These are phyloP conservation scores for Xerocomus amazonicus DNA, from an alignment of 1,284 basidiomycete species.

Conservation along the genomic window DNA sequence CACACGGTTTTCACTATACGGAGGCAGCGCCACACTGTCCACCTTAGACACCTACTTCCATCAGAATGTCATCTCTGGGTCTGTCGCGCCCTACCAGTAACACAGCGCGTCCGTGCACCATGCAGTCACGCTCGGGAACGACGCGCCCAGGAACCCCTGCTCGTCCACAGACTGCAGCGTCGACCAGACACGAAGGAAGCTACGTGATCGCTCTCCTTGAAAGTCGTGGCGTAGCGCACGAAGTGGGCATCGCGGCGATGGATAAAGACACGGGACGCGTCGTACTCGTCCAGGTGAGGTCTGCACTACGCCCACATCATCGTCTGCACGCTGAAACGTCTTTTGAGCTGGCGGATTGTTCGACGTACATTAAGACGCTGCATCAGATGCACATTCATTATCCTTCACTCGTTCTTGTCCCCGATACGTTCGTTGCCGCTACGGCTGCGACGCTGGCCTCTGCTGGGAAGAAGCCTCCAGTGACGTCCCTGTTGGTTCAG, in stretches of 20 bases:
- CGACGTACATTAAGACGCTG: slow-evolving; percentile 83
- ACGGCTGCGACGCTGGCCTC: slow-evolving; percentile 45
- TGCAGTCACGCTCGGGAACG: slow-evolving; percentile 47
- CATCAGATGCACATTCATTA: slow-evolving; percentile 80
- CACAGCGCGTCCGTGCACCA: slow-evolving; percentile 37
- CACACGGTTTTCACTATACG: slow-evolving; percentile 17
- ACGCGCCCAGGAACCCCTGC: slow-evolving; percentile 54
- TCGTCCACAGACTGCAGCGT: slow-evolving; percentile 60
- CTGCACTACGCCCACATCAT: not conserved
- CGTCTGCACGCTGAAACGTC: not conserved
- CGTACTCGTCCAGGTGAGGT: slow-evolving; percentile 62
- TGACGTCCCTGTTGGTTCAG: slow-evolving; percentile 64
- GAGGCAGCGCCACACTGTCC: too few species aligned
- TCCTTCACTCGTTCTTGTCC: slow-evolving; percentile 72
- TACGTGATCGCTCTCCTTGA: slow-evolving; percentile 69
- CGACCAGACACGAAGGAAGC: slow-evolving; percentile 53
- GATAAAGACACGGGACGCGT: slow-evolving; percentile 77
- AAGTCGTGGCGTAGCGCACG: slow-evolving; percentile 70
- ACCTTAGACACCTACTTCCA: too few species aligned
- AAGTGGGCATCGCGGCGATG: slow-evolving; percentile 84
- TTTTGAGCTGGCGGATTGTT: slow-evolving; percentile 70
- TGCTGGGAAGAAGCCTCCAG: slow-evolving; percentile 42
- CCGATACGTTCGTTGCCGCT: slow-evolving; percentile 69
- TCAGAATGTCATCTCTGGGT: slow-evolving; percentile 11
- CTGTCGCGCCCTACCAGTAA: slow-evolving; percentile 14